These are phyloP conservation scores for Quercus lobata DNA, from an alignment of 331 rosid species.

Conservation along the genomic window DNA sequence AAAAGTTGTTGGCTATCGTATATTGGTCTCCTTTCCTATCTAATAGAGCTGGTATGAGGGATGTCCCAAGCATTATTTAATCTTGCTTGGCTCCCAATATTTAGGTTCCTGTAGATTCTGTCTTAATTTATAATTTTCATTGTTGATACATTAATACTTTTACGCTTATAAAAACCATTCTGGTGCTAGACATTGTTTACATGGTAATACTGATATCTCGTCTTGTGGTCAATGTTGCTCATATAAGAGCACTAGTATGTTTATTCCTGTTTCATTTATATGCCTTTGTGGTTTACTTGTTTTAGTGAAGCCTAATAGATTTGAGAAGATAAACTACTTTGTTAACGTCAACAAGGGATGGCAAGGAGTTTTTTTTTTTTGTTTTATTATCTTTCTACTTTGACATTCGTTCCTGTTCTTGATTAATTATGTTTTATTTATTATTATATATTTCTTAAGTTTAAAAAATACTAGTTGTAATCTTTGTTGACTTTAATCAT, in stretches of 20 bases:
- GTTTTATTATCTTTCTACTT: background rate
- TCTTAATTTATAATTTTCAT: background rate
- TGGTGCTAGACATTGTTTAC: background rate
- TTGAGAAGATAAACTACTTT: background rate
- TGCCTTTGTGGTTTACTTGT: conserved; percentile 1
- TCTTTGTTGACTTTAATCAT: background rate
- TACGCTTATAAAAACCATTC: background rate
- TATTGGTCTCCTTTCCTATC: background rate
- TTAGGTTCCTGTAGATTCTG: background rate
- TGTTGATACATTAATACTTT: background rate
- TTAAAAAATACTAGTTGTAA: background rate
- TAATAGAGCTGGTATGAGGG: background rate
- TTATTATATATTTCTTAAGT: background rate
- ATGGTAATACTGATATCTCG: background rate
- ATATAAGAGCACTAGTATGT: background rate
- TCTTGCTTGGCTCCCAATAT: background rate
- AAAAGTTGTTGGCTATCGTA: background rate
- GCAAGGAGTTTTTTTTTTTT: background rate
- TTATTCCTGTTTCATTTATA: background rate
- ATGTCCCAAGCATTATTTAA: background rate
- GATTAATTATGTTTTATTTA: background rate
- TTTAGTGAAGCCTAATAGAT: background rate
- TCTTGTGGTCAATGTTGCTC: background rate
- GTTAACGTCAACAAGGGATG: background rate
- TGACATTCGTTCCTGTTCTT: background rate